Evolutionary conservation across 257 asterid genomes (phyloP), one percentile per base, ranked within the genome.

Genomic region (Gentiana dahurica): DNA sequence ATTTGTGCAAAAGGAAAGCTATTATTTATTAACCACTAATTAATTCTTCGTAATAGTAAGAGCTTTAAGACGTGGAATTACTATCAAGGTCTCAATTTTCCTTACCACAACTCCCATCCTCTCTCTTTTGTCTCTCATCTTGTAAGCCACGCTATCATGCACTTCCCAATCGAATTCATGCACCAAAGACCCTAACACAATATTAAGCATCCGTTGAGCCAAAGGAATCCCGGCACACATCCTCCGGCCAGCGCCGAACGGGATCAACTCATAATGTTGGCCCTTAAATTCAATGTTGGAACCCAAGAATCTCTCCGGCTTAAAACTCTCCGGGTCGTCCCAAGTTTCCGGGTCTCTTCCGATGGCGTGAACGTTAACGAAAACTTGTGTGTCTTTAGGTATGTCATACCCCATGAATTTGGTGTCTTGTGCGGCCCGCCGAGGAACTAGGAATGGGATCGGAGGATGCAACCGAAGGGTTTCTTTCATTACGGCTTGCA

Each of bases 161-260:
- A 71, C 60, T 10, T 67, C 54, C 79, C 81, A 72, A 4, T 75
- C 75, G 34, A 75, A 78, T 49, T 47, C 58, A 32, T 60, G 77
- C 13, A 75, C 47, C 59, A 75, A 48, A 15, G 54, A 70, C 59
- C 60, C 73, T 24, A 58, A 52, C 15, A 75, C 69, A 13, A 81
- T 44, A 60, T 75, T 82, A 55, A 81, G 75, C 64, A 76, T 77
- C 24, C 83, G 73, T 44, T 81, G 84, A 39, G 81, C 89, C 63
- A 81, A 55, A 2, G 85, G 83, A 55, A 75, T 64, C 13, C 89
- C 85, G 34, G 66, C 83, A 24, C 89, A 81, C 41, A 81, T 78
- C 59, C 89, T 73, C 36, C 89, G 69, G 0, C 83, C 89, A 3
- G 85, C 75, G 39, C 89, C 89, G 49, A 81, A 81, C 49, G 89